A percentile compares a stretch with the other conserved stretches of the same genome.
phyloP scores from a whole-genome alignment of 345 rosid genomes.

The Bretschneidera sinensis region DNA sequence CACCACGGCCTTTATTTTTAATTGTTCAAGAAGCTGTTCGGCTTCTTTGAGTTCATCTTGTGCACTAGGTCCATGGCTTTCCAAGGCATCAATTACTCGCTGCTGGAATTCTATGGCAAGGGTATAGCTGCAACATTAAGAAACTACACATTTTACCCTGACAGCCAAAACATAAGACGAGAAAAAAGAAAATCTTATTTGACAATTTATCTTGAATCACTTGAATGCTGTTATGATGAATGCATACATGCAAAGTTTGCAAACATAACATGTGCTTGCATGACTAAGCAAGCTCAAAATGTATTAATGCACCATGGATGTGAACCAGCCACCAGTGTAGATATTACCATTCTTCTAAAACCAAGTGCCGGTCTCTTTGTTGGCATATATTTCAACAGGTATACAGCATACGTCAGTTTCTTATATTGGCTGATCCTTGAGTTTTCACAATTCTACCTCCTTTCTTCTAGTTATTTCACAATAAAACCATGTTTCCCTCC shows the following conservation, averaged over 20 bases:
- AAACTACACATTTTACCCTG: not conserved
- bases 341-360: too few species aligned
- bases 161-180: not conserved
- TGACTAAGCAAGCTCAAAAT: too few species aligned
- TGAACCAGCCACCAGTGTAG: too few species aligned
- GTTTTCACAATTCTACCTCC: not conserved
- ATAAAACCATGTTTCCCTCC: not conserved
- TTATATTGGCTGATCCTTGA: not conserved
- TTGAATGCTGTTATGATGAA: too few species aligned
- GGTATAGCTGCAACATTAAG: constrained; percentile 50
- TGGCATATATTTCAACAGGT: not conserved
- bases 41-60: constrained; percentile 67
- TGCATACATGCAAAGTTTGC: too few species aligned
- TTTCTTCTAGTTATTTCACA: not conserved
- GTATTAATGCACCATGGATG: not conserved
- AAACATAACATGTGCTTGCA: too few species aligned
- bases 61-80: constrained; percentile 65
- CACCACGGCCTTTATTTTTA: constrained; percentile 56
- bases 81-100: constrained; percentile 72
- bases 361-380: too few species aligned
- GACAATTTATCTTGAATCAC: not conserved
- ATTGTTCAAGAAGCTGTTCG: constrained; percentile 43
- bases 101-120: constrained; percentile 85
- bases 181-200: too few species aligned
- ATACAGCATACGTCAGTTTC: not conserved